These are phyloP conservation scores for Aspergillus carlsbadensis DNA, from an alignment of 495 filamentous ascomycete genomes.

Conservation along the genomic window DNA sequence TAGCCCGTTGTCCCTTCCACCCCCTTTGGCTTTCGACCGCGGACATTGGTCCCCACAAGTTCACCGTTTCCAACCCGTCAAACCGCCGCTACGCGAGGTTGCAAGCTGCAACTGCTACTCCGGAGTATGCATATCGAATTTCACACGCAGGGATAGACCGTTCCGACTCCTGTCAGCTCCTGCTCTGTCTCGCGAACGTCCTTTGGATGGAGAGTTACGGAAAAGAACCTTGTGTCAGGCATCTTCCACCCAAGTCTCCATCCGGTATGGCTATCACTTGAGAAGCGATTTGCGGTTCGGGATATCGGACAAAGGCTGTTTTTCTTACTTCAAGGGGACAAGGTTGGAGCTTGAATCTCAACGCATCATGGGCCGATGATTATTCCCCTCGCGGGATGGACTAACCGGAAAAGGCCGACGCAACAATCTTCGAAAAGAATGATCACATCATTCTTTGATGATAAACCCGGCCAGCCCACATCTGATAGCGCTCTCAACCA, in stretches of 20 bases:
- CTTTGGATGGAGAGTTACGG: no score
- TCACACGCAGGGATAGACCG: no score
- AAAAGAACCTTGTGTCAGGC: no score
- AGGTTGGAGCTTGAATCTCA: constrained; percentile 9
- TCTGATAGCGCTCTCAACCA: neutral
- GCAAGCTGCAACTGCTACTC: constrained; percentile 15
- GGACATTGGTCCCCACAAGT: constrained; percentile 27
- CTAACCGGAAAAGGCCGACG: constrained; percentile 6
- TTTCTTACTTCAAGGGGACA: neutral
- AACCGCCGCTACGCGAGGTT: constrained; percentile 43
- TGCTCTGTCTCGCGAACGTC: no score
- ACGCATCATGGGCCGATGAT: constrained; percentile 1
- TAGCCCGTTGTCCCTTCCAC: constrained; percentile 1
- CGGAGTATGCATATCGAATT: neutral
- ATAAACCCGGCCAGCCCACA: neutral
- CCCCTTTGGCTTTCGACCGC: neutral
- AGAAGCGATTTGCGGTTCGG: neutral
- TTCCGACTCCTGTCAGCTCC: no score
- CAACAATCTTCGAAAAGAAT: constrained; percentile 6
- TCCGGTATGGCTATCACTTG: no score
- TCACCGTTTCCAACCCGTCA: constrained; percentile 32
- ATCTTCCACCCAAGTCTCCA: no score
- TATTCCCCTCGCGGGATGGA: neutral
- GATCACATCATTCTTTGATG: constrained; percentile 17
- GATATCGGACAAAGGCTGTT: no score